Percentiles rank a stretch among this genome's conserved stretches.
phyloP scores from a whole-genome alignment of 1,284 basidiomycete species.

The Cutaneotrichosporon cyanovorans region DNA sequence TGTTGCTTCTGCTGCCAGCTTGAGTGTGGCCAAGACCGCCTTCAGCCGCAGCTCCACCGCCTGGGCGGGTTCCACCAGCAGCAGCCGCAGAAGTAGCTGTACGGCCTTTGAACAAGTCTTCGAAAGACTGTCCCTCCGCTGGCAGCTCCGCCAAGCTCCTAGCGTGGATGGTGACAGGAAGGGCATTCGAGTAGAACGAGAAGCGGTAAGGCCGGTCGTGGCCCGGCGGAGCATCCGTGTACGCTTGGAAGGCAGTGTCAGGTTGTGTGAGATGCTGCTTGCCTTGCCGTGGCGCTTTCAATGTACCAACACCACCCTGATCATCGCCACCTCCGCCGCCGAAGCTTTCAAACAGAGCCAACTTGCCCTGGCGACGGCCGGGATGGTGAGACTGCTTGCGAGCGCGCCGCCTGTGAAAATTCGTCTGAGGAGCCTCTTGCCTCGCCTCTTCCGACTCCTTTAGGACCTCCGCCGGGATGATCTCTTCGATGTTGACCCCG shows the following conservation, averaged over 20 bases:
- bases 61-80: neutral
- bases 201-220: slow-evolving; percentile 92
- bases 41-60: neutral
- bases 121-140: slow-evolving; percentile 85
- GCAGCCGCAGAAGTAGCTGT: neutral
- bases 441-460: slow-evolving; percentile 36
- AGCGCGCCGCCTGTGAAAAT: slow-evolving; percentile 54
- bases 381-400: slow-evolving; percentile 75
- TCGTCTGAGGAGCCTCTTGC: slow-evolving; percentile 17
- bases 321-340: slow-evolving; percentile 33
- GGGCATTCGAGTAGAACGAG: slow-evolving; percentile 94
- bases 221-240: slow-evolving; percentile 48
- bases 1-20: slow-evolving; percentile 5
- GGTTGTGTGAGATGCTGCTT: slow-evolving; percentile 7
- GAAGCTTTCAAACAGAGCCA: slow-evolving; percentile 79
- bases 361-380: slow-evolving; percentile 61
- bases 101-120: slow-evolving; percentile 65
- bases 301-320: slow-evolving; percentile 22
- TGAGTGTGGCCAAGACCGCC: neutral
- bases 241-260: slow-evolving; percentile 23
- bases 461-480: slow-evolving; percentile 18
- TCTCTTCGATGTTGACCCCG: slow-evolving; percentile 1
- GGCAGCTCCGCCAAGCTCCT: slow-evolving; percentile 87
- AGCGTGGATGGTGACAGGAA: slow-evolving; percentile 90
- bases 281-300: slow-evolving; percentile 38